Conservation (phyloP, 2,329 filamentous ascomycete genomes). For the Botryotinia narcissicola region DNA sequence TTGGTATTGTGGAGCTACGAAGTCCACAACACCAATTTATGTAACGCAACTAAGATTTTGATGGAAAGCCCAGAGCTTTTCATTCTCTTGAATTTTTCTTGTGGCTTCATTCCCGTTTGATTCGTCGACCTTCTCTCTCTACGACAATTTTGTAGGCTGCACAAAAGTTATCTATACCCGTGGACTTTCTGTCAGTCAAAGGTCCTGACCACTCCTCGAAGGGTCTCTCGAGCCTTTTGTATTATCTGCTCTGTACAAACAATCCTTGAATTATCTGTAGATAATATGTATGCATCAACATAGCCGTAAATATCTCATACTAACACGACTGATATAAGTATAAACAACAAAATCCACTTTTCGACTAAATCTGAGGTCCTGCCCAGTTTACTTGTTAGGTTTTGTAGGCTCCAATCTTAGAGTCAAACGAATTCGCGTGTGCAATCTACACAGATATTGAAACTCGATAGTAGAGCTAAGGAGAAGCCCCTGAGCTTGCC, state of each 20-base stretch:
- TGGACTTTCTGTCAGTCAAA: not conserved
- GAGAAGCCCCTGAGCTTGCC: not conserved
- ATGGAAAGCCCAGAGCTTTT: not conserved
- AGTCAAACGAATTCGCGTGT: rapidly evolving
- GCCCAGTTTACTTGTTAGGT: not conserved
- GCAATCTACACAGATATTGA: not conserved
- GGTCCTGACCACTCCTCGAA: not conserved
- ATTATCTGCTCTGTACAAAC: too few relatives aligned
- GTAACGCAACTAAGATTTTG: rapidly evolving
- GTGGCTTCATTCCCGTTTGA: rapidly evolving
- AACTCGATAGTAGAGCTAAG: not conserved
- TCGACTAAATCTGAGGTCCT: not conserved
- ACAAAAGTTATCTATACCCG: not conserved
- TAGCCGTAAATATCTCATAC: not conserved
- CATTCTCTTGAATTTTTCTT: rapidly evolving
- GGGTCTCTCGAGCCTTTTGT: too few relatives aligned
- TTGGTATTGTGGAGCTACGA: too few relatives aligned
- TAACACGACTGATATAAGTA: not conserved
- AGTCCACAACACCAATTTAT: not conserved
- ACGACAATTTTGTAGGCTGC: not conserved
- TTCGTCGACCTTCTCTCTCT: rapidly evolving
- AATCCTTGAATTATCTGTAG: too few relatives aligned
- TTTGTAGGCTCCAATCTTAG: rapidly evolving
- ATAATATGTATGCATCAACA: not conserved
- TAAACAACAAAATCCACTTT: not conserved